Evolutionary conservation across 164 flowering plant species (phyloP).

Genomic region (Macadamia tetraphylla): DNA sequence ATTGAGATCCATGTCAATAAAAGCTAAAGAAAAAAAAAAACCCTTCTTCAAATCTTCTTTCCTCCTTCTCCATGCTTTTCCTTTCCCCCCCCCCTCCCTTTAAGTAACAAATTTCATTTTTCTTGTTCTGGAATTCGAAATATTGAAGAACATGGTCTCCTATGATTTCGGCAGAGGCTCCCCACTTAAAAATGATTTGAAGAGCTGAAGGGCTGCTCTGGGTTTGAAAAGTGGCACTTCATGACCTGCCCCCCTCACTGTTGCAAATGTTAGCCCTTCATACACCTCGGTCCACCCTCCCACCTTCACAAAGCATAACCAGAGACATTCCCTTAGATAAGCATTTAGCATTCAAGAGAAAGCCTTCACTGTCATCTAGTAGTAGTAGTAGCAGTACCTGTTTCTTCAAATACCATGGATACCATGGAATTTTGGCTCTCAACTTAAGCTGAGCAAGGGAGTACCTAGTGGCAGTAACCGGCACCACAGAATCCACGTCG

Average conservation of each 20-base stretch:
- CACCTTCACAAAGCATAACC: constrained; percentile 38
- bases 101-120: not conserved
- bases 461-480: constrained; percentile 86
- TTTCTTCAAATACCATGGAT: constrained; percentile 87
- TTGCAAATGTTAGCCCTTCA: constrained; percentile 82
- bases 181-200: constrained; percentile 60
- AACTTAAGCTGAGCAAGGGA: constrained; percentile 65
- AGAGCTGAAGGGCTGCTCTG: constrained; percentile 64
- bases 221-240: constrained; percentile 89
- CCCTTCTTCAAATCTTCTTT: not conserved
- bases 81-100: not conserved
- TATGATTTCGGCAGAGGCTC: constrained; percentile 56
- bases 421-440: constrained; percentile 64
- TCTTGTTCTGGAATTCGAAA: not conserved
- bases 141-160: not conserved
- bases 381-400: constrained; percentile 39
- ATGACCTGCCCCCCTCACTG: constrained; percentile 92
- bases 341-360: no score
- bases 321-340: no score
- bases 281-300: constrained; percentile 95
- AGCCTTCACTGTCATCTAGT: no score
- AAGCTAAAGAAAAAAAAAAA: not conserved
- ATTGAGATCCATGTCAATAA: not conserved
- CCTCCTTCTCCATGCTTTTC: not conserved
- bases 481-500: constrained; percentile 85